Evolutionary conservation across 2,329 filamentous ascomycete genomes (phyloP).

Genomic region (Leptographium galeiforme): DNA sequence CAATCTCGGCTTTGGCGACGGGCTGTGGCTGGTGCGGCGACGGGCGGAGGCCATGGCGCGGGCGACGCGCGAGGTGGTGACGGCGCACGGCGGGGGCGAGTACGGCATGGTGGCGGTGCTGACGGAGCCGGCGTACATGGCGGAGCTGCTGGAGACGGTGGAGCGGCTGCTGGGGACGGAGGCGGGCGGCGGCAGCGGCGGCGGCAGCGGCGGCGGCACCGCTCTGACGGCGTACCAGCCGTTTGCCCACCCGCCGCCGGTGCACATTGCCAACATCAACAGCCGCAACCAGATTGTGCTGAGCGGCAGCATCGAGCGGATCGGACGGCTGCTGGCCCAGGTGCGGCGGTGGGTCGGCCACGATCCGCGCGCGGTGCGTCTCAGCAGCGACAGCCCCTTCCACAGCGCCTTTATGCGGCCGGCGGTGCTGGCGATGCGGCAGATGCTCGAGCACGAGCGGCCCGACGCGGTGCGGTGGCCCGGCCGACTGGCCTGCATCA

Average conservation of each 20-base stretch:
- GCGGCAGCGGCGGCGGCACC: background rate
- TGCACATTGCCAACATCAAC: slow-evolving; percentile 87
- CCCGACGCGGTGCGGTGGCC: slow-evolving; percentile 64
- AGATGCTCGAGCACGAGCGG: slow-evolving; percentile 45
- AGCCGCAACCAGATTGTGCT: slow-evolving; percentile 93
- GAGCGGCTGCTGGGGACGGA: slow-evolving; percentile 56
- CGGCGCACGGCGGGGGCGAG: slow-evolving; percentile 57
- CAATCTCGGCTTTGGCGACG: slow-evolving; percentile 65
- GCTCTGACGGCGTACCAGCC: background rate
- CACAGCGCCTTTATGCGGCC: slow-evolving; percentile 88
- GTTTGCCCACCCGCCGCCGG: slow-evolving; percentile 34
- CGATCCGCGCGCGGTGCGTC: slow-evolving; percentile 72
- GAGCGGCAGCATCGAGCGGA: slow-evolving; percentile 72
- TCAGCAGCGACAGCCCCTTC: slow-evolving; percentile 82
- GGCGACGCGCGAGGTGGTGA: slow-evolving; percentile 53
- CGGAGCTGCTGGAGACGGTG: slow-evolving; percentile 56
- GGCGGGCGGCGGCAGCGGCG: too few relatives aligned
- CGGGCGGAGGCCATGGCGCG: slow-evolving; percentile 74
- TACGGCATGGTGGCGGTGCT: slow-evolving; percentile 93
- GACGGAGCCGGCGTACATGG: slow-evolving; percentile 68
- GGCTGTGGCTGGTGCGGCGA: slow-evolving; percentile 60
- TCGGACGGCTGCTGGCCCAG: slow-evolving; percentile 70
- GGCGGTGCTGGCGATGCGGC: slow-evolving; percentile 60
- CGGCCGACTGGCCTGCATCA: slow-evolving; percentile 62
- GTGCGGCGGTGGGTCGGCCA: slow-evolving; percentile 82